These are phyloP conservation scores for Samsoniella hepiali DNA, from an alignment of 2,329 filamentous ascomycete species.

Conservation along the genomic window DNA sequence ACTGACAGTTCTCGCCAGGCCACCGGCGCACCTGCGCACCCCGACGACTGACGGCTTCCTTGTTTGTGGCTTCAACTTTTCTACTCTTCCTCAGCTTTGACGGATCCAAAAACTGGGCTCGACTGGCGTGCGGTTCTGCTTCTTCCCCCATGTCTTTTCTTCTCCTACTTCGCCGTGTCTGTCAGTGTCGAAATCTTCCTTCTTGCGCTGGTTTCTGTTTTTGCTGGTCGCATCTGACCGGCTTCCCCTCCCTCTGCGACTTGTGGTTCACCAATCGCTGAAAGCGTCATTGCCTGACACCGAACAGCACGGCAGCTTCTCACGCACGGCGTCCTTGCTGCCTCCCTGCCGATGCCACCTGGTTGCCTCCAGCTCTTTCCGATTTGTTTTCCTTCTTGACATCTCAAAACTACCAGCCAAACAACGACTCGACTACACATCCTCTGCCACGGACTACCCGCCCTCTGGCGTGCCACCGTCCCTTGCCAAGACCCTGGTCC, in stretches of 20 bases:
- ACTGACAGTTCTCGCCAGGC: not conserved
- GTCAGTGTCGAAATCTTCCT: not conserved
- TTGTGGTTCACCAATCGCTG: not conserved
- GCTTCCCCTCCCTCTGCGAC: not conserved
- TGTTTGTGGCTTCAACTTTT: not conserved
- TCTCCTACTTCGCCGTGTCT: not conserved
- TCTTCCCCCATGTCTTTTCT: not conserved
- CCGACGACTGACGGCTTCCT: not conserved
- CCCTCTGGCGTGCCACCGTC: not conserved
- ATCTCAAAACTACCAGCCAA: not conserved
- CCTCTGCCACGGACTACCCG: not conserved
- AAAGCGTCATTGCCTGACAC: not conserved
- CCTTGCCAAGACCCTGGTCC: not conserved
- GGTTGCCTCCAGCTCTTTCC: not conserved
- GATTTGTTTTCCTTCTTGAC: not conserved
- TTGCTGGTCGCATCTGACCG: not conserved
- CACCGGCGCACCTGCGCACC: not conserved
- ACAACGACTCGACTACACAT: not conserved
- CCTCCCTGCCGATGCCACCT: not conserved
- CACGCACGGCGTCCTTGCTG: not conserved
- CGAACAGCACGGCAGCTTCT: not conserved
- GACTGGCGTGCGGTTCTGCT: not conserved
- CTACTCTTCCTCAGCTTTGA: not conserved
- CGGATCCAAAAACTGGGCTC: not conserved
- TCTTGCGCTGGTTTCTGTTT: not conserved